Percentiles rank a stretch among this genome's conserved stretches.
Evolutionary conservation across 2,329 filamentous ascomycete genomes (phyloP).

Genomic region (Xylariaceae sp.): DNA sequence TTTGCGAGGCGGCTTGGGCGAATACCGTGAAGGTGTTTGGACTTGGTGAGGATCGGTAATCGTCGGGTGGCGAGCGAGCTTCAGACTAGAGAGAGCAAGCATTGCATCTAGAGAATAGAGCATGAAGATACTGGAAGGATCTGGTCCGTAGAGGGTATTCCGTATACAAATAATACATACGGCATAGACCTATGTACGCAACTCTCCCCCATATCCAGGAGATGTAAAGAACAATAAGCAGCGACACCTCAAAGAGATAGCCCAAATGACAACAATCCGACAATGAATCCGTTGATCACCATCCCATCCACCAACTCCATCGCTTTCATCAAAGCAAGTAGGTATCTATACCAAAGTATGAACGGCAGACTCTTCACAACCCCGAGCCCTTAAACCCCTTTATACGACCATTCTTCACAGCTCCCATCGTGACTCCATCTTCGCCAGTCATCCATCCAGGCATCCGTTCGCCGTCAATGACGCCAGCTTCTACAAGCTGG

Average conservation of each 20-base stretch:
- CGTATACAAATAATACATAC: not conserved
- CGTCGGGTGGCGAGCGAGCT: not conserved
- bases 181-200: not conserved
- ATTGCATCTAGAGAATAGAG: not conserved
- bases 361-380: slow-evolving; percentile 31
- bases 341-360: too few relatives aligned
- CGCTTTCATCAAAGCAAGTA: slow-evolving; percentile 11
- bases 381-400: slow-evolving; percentile 53
- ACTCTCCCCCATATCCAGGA: not conserved
- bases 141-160: not conserved
- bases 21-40: slow-evolving; percentile 80
- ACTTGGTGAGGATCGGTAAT: slow-evolving; percentile 44
- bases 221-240: not conserved
- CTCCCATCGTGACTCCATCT: slow-evolving; percentile 69
- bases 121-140: not conserved
- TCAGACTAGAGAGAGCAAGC: not conserved
- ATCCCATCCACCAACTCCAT: not conserved
- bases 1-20: slow-evolving; percentile 78
- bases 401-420: slow-evolving; percentile 63
- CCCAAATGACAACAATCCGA: not conserved
- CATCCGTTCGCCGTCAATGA: slow-evolving; percentile 72
- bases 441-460: slow-evolving; percentile 90
- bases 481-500: slow-evolving; percentile 68
- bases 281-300: not conserved
- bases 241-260: not conserved